A percentile compares a stretch with the other conserved stretches of the same genome.
Evolutionary conservation across 2,329 filamentous ascomycete species (phyloP).

Genomic region (Aspergillus quadrilineatus): DNA sequence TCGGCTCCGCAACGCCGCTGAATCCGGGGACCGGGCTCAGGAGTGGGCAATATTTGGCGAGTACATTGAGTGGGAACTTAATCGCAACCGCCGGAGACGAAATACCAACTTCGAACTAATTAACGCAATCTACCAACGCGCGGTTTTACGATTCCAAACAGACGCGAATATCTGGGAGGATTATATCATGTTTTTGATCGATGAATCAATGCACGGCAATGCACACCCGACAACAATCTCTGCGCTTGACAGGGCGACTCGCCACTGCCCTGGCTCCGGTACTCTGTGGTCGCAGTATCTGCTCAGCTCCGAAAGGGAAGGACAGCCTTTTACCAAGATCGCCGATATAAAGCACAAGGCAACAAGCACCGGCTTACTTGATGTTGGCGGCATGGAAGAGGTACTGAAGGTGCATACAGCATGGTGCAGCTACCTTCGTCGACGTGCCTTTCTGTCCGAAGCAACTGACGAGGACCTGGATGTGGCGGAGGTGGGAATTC

Average conservation of each 20-base stretch:
- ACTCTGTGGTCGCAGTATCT: conserved; percentile 88
- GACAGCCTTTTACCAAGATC: conserved; percentile 73
- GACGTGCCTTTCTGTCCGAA: conserved; percentile 72
- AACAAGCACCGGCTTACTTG: conserved; percentile 79
- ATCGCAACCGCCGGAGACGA: conserved; percentile 57
- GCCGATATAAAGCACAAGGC: conserved; percentile 90
- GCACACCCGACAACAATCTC: conserved; percentile 58
- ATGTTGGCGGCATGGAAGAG: conserved; percentile 81
- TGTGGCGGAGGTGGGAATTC: conserved; percentile 84
- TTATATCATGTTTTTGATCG: conserved; percentile 70
- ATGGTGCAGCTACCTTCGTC: conserved; percentile 92
- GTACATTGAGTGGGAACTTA: conserved; percentile 85
- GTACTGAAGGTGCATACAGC: conserved; percentile 88
- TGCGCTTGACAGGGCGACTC: conserved; percentile 75
- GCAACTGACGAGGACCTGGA: conserved; percentile 80
- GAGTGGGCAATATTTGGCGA: conserved; percentile 57
- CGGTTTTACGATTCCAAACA: conserved; percentile 69
- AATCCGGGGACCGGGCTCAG: conserved; percentile 52
- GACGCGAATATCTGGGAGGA: conserved; percentile 80
- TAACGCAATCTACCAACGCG: conserved; percentile 72
- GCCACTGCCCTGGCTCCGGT: conserved; percentile 92
- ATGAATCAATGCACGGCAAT: conserved; percentile 50
- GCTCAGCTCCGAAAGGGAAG: conserved; percentile 75
- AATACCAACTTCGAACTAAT: conserved; percentile 55
- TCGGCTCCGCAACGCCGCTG: conserved; percentile 51